Evolutionary conservation across 768 basidiomycete species (phyloP), one percentile per base, ranked within the genome.

Genomic region (Tricholoma bakamatsutake): DNA sequence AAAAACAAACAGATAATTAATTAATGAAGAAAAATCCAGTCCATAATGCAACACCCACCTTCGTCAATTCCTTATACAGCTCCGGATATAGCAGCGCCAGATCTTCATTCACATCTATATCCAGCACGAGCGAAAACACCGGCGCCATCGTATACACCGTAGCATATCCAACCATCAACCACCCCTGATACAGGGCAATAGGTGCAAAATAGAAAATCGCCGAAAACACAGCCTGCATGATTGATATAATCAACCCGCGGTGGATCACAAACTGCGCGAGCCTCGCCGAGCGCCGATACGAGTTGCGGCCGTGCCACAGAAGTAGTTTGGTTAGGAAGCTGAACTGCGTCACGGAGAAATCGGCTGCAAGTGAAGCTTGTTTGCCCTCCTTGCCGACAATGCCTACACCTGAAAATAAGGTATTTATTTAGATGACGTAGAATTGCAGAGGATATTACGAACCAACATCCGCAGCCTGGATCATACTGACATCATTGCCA

Each of bases 401-500:
- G 18, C 97, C 97, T 31, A 99, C 84, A 51, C 95, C 93, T 94
- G 52, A 5, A 15, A 21, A 45, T 50, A 46, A 11, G 10, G 43
- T 37, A 33, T 24, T 55, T 37, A 33, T 24, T 55, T n/a, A 53
- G 53, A 48, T 39, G n/a, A 28, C 24, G 13, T 30, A 17, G 24
- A 43, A 21, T 46, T 42, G 43, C 10, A 5, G 5, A 17, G 42
- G 11, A 10, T 31, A 31, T 31, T 4, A 84, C 93, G 67, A 48
- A 93, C 94, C 96, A 56, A 99, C 94, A 64, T 98, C 93, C 2
- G 97, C 97, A 1, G 97, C 97, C 66, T 98, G 97, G 58, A 99
- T 99, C 97, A 99, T 99, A 69, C 91, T 93, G 59, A 99, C 97
- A 67, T 99, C 97, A 69, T 99, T 99, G 4, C 97, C 97, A 33